These are phyloP conservation scores for Malassezia caprae DNA, from an alignment of 1,284 basidiomycete species.

Conservation along the genomic window DNA sequence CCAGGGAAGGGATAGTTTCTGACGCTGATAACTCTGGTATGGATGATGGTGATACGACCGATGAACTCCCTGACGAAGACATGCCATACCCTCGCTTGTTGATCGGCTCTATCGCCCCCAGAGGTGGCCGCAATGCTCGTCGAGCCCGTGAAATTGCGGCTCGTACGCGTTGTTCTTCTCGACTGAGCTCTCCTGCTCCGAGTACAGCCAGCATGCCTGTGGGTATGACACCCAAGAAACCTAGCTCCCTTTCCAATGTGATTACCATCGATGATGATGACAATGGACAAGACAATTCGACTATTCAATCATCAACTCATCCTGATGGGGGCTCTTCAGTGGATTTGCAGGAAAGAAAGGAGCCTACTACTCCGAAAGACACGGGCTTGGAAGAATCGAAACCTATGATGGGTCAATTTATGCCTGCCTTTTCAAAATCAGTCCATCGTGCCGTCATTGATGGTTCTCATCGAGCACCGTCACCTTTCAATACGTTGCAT, in stretches of 20 bases:
- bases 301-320: background rate
- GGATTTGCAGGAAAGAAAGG: background rate
- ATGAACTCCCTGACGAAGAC: constrained; percentile 45
- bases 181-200: background rate
- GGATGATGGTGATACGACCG: constrained; percentile 45
- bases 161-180: constrained; percentile 29
- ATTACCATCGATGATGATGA: constrained; percentile 1
- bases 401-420: constrained; percentile 41
- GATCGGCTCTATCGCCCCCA: constrained; percentile 44
- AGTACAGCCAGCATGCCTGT: background rate
- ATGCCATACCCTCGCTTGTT: constrained; percentile 46
- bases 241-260: constrained; percentile 9
- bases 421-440: constrained; percentile 36
- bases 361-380: background rate
- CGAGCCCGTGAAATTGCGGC: constrained; percentile 43
- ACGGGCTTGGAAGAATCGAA: constrained; percentile 5
- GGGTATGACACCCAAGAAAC: background rate
- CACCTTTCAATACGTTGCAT: constrained; percentile 34
- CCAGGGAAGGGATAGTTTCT: background rate
- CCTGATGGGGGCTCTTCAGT: too few species aligned
- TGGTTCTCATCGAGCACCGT: constrained; percentile 39
- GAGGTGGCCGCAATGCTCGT: constrained; percentile 38
- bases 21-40: constrained; percentile 15
- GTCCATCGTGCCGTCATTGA: constrained; percentile 46
- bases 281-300: background rate